Conservation (phyloP, 2,329 filamentous ascomycete genomes). For the Penicillium vulpinum region DNA sequence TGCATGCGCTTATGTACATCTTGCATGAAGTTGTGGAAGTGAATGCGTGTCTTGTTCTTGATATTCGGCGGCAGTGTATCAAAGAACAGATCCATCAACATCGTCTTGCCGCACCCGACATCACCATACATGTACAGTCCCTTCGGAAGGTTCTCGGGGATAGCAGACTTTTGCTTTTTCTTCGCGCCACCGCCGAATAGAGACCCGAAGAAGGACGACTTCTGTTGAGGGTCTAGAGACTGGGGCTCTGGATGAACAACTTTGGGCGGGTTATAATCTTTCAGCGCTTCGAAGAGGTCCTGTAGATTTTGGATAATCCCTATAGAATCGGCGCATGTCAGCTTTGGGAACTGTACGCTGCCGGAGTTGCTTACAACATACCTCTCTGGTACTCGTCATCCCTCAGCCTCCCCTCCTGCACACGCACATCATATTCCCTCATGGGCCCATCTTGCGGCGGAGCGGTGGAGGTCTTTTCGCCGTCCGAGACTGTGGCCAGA, state of each 20-base stretch:
- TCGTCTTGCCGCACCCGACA: conserved; percentile 96
- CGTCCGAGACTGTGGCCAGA: conserved; percentile 20
- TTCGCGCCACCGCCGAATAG: conserved; percentile 39
- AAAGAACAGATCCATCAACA: conserved; percentile 99
- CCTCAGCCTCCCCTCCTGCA: conserved; percentile 69
- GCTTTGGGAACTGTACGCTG: not conserved
- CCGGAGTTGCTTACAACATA: conserved; percentile 38
- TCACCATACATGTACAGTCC: conserved; percentile 95
- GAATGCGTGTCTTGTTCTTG: conserved; percentile 81
- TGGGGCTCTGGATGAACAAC: conserved; percentile 78
- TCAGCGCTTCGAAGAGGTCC: conserved; percentile 80
- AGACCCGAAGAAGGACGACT: conserved; percentile 53
- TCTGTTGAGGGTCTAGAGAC: conserved; percentile 58
- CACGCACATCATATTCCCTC: conserved; percentile 82
- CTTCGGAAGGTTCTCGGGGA: conserved; percentile 75
- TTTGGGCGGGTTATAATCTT: conserved; percentile 68
- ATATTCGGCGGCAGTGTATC: conserved; percentile 84
- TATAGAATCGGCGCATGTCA: conserved; percentile 35
- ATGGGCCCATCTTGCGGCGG: conserved; percentile 64
- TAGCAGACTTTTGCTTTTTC: conserved; percentile 42
- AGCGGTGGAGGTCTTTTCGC: conserved; percentile 7
- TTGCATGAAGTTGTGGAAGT: conserved; percentile 99
- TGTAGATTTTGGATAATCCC: conserved; percentile 88
- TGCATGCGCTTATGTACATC: conserved; percentile 90
- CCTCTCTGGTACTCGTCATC: conserved; percentile 92